Base-by-base conservation (phyloP, 2,329 filamentous ascomycete species). In the Ophiocordyceps unilateralis region DNA sequence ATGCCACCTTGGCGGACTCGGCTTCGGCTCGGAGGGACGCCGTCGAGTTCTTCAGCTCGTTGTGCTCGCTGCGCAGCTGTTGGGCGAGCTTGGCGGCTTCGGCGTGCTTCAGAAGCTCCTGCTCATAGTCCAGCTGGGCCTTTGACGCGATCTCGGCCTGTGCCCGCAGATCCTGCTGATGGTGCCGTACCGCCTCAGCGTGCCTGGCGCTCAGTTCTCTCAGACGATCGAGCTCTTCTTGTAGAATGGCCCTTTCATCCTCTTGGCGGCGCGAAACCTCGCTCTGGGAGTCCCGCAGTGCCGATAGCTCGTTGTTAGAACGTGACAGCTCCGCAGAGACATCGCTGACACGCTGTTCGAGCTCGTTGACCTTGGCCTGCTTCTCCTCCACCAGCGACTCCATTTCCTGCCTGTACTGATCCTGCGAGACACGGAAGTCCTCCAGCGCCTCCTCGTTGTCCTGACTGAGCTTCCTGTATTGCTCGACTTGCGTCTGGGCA, bases 91-190 rank as follows among this genome's bases (percentile, higher is more conserved):
- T 88, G 12, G 89, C 85, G n/a, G 89, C 91, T 50, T 95, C 86
- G 2, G 88, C 89, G 61, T 98, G 91, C 65, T 91, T 95, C 53
- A 94, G 75, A 11, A 98, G 72, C 59, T 98, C 91, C 48, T 80
- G 80, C 59, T 98, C 93, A 56, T 98, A 98, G 51, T 91, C 88
- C 56, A 93, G 82, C 58, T 98, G 91, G 4, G 91, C 87, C 58
- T 86, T 83, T 43, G 86, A 80, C 2, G 91, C 87, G 54, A 98
- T 96, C 39, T 93, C 83, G 23, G 89, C 88, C 60, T 98, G 91
- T 0, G 85, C 81, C 47, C 91, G 88, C 37, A 96, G 75, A 53
- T 96, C 88, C 53, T 93, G 83, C 56, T 93, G 85, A 56, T 94
- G 83, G 56, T 83, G 86, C 50, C 84, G 79, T 26, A 85, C 79